Percentiles rank a stretch among this genome's conserved stretches.
These are phyloP conservation scores for Suillus placidus DNA, from an alignment of 768 basidiomycete species.

Conservation along the genomic window DNA sequence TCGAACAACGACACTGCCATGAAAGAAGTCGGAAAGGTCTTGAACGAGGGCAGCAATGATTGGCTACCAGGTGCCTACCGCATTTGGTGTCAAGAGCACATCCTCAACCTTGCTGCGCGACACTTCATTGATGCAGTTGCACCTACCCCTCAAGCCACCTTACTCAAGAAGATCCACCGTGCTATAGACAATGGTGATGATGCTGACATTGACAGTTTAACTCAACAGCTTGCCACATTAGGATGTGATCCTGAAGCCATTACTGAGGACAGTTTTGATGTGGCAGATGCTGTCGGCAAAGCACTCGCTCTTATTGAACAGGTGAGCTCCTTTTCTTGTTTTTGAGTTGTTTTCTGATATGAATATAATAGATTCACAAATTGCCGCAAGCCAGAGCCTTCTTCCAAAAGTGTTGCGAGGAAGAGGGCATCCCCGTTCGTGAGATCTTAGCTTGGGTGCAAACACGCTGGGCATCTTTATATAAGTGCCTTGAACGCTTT, in stretches of 20 bases:
- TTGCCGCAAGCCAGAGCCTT: not conserved
- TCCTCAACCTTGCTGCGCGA: no score
- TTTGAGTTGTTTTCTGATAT: not conserved
- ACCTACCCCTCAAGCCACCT: no score
- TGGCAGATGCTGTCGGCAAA: not conserved
- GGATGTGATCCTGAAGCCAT: not conserved
- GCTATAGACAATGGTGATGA: no score
- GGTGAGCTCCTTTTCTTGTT: not conserved
- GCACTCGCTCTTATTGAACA: not conserved
- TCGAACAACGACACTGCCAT: no score
- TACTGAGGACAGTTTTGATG: not conserved
- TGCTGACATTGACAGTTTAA: no score
- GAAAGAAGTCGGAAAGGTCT: no score
- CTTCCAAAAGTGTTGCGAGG: not conserved
- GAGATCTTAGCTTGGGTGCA: not conserved
- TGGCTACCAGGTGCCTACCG: no score
- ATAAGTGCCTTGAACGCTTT: not conserved
- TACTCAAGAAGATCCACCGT: no score
- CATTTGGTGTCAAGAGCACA: no score
- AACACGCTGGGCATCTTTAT: not conserved
- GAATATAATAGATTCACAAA: not conserved
- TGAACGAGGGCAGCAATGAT: no score
- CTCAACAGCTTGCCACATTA: not conserved
- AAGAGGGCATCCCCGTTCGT: not conserved
- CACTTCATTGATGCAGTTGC: no score